Base-by-base conservation (phyloP, 768 basidiomycete species). In the Dentipellis fragilis region DNA sequence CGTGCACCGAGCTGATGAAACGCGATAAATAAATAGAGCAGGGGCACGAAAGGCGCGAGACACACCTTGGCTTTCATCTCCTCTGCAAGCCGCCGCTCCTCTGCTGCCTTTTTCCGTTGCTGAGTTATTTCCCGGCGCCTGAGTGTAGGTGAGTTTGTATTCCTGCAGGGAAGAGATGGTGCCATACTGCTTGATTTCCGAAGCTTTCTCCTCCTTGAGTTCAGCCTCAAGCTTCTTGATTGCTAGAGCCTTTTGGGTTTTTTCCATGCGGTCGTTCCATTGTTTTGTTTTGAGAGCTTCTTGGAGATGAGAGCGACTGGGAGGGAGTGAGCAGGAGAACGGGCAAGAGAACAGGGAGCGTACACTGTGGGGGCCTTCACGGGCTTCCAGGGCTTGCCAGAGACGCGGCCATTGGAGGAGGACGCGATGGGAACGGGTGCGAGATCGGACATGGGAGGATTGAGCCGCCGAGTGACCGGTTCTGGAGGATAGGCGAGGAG, bases 211-310 rank as follows among this genome's bases (percentile, higher is more conserved):
- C 48, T 86, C 83, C 65, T 80, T 85, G 60, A 92, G 75, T 59
- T 89, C 89, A 10, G 67, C 64, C 68, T 89, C 75, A 34, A 92
- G 72, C 65, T 85, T 83, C 68, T 88, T 91, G 58, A 87, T 77
- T 17, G 89, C 85, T 39, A 74, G 73, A 17, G 79, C 79, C 63
- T 79, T 80, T 65, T 79, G 80, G 22, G 81, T 80, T 65, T 82
- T 81, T 57, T 79, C 74, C 79, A 89, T 87, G 38, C 89, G 76
- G 36, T 80, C 77, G 54, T 80, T 75, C 81, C 85, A 90, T 42
- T 64, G 73, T 67, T 76, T 84, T 2, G 84, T 77, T 68, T 83
- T 88, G 53, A 85, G 74, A 56, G 80, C 85, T 10, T 73, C 68
- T 39, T 80, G 81, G 11, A 86, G 74, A 65, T 86, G 80, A 4